Base-by-base conservation (phyloP, 768 basidiomycete genomes). In the Dioszegia hungarica region DNA sequence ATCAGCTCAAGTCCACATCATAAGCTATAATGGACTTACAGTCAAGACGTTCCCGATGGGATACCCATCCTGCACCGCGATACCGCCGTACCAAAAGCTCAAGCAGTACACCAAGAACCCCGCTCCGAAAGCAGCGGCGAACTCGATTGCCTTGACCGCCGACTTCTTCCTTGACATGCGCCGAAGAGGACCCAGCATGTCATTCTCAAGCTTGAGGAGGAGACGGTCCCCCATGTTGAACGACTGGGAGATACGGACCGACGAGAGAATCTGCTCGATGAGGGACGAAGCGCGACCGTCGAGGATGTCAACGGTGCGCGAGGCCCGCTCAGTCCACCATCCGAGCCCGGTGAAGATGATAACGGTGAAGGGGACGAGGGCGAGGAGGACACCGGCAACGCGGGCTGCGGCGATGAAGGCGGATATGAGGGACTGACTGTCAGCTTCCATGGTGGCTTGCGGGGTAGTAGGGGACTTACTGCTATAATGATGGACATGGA, bases 231-330 rank as follows among this genome's bases (percentile, higher is more conserved):
- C 57, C 24, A 66, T 60, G 40, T 66, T 55, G 53, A 74, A 70
- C 5, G 68, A 65, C 49, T 72, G 71, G 24, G 68, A 63, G 50
- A 68, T 62, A 10, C 73, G 56, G 45, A 68, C 59, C 1, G 68
- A 68, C 20, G 66, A 62, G 2, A 75, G 52, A 34, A 72, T 56
- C 37, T 72, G 68, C 48, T 75, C 73, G 53, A 64, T 61, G 19
- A 64, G 54, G 24, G 60, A 61, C 5, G 67, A 63, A 19, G 63
- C 52, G n/a, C 56, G 58, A 17, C 64, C 66, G 50, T 68, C 67
- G 3, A 68, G 29, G 6, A 39, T 33, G 24, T 49, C 49, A 19
- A 54, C 56, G 0, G 53, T 25, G 8, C 41, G 47, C 5, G 58
- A 43, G 12, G 63, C 56, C 11, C 39, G 40, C 9, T 71, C 66